These are phyloP conservation scores for Amborella trichopoda DNA, from an alignment of 164 flowering plant genomes.

Conservation along the genomic window DNA sequence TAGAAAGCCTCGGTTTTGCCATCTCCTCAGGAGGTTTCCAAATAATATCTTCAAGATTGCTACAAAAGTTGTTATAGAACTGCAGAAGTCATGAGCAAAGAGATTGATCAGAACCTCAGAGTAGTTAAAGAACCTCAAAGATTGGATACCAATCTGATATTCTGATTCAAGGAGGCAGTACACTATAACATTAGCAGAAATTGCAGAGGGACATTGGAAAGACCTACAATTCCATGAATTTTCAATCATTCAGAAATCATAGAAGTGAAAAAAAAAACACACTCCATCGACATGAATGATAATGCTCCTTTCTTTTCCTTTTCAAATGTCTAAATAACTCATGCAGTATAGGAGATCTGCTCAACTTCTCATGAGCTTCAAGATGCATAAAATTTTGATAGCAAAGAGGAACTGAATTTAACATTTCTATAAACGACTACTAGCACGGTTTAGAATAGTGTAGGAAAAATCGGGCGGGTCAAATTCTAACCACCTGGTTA, in stretches of 20 bases:
- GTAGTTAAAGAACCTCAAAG: not conserved
- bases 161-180: not conserved
- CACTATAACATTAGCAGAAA: not conserved
- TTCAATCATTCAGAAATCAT: not conserved
- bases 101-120: not conserved
- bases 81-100: slow-evolving; percentile 21
- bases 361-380: too few species aligned
- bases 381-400: too few species aligned
- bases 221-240: not conserved
- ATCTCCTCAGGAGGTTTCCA: slow-evolving; percentile 93
- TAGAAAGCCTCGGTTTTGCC: too few species aligned
- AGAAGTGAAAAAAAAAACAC: not conserved
- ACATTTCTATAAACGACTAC: too few species aligned
- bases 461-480: too few species aligned
- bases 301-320: too few species aligned
- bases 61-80: slow-evolving; percentile 79
- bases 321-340: too few species aligned
- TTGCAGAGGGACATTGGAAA: not conserved
- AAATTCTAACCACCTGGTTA: too few species aligned
- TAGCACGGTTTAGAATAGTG: too few species aligned
- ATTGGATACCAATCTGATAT: not conserved
- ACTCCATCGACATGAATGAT: too few species aligned
- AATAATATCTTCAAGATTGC: slow-evolving; percentile 85
- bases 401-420: too few species aligned
- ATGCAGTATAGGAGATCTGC: too few species aligned